Evolutionary conservation across 495 filamentous ascomycete species (phyloP).

Genomic region (Neurospora tetrasperma): DNA sequence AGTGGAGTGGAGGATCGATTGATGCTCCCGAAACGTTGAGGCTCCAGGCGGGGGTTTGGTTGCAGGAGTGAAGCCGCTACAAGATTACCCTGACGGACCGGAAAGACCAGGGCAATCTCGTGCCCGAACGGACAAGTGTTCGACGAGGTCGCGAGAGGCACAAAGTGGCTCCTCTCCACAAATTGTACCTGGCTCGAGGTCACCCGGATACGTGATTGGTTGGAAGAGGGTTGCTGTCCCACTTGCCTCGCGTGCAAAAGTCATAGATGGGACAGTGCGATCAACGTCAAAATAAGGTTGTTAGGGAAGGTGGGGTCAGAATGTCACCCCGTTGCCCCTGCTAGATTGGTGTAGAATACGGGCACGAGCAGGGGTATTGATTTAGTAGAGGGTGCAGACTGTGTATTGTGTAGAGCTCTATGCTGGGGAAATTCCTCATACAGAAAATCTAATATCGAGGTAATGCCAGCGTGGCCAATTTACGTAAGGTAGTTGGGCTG

Average conservation of each 20-base stretch:
- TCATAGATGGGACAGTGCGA: background rate
- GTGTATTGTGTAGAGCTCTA: no score
- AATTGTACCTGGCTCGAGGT: background rate
- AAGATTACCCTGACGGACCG: background rate
- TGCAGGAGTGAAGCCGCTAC: background rate
- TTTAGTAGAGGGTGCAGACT: no score
- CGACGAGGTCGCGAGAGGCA: background rate
- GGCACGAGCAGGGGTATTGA: no score
- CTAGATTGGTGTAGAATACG: no score
- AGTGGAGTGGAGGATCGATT: background rate
- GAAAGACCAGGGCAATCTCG: background rate
- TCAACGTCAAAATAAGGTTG: background rate
- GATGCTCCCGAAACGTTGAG: background rate
- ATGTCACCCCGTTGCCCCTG: background rate
- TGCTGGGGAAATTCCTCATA: no score
- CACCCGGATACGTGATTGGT: background rate
- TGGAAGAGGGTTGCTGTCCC: background rate
- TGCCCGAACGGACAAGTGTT: background rate
- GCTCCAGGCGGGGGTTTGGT: background rate
- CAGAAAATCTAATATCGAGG: no score
- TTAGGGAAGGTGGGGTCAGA: background rate
- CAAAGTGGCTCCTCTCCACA: background rate
- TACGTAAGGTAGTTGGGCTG: no score
- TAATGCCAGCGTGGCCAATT: no score
- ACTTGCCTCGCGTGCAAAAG: background rate